phyloP scores from a whole-genome alignment of 306 rosid species.

The Carpinus fangiana region DNA sequence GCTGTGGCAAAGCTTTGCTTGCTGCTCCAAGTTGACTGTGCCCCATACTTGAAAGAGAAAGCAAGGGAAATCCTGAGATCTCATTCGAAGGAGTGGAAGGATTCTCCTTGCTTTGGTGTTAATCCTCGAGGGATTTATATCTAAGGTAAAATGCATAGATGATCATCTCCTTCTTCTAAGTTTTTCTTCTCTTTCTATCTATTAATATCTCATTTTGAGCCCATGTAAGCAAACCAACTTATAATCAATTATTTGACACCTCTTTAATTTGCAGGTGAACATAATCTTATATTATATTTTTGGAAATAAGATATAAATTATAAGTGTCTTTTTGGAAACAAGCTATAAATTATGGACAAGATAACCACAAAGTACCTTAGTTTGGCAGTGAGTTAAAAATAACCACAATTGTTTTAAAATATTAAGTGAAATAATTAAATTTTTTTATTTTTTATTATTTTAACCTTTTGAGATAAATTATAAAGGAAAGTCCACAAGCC shows the following conservation, averaged over 20 bases:
- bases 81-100: constrained; percentile 57
- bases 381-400: no score
- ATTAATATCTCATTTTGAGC: not conserved
- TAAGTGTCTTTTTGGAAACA: no score
- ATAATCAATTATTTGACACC: not conserved
- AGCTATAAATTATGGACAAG: no score
- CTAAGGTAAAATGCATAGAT: constrained; percentile 7
- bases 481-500: no score
- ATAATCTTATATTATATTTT: not conserved
- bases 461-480: no score
- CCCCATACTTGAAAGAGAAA: constrained; percentile 45
- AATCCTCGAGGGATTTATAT: constrained; percentile 1
- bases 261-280: no score
- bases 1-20: constrained; percentile 54
- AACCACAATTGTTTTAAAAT: no score
- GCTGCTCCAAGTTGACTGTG: constrained; percentile 51
- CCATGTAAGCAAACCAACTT: not conserved
- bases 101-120: constrained; percentile 43
- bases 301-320: not conserved
- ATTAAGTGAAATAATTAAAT: no score
- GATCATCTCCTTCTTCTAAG: no score
- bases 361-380: no score
- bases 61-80: constrained; percentile 46
- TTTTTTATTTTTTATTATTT: no score
- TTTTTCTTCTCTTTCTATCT: no score